A percentile compares a stretch with the other conserved stretches of the same genome.
Evolutionary conservation across 371 early-diverging fungal genomes (phyloP).

Genomic region (Mortierella sp.): DNA sequence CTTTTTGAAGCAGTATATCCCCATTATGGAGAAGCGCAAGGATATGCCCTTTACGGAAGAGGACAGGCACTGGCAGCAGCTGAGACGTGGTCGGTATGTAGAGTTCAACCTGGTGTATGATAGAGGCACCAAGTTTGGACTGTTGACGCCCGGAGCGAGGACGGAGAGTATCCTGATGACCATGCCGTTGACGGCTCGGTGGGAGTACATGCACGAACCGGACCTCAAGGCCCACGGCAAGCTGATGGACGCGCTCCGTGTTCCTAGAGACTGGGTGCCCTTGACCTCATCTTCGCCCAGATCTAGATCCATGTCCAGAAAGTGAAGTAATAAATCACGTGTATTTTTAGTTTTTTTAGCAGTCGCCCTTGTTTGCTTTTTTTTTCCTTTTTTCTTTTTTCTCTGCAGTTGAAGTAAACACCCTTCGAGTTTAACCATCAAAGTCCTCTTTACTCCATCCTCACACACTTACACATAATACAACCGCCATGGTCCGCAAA

Average conservation of each 20-base stretch:
- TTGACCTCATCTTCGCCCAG: conserved; percentile 9
- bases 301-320: conserved; percentile 4
- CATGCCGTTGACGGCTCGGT: conserved; percentile 85
- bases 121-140: conserved; percentile 92
- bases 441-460: neutral
- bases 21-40: conserved; percentile 79
- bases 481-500: conserved; percentile 33
- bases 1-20: conserved; percentile 83
- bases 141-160: conserved; percentile 88
- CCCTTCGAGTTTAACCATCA: neutral
- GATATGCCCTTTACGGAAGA: conserved; percentile 74
- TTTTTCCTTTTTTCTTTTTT: conserved; percentile 27
- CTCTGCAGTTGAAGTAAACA: neutral
- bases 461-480: conserved; percentile 10
- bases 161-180: conserved; percentile 91
- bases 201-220: conserved; percentile 91
- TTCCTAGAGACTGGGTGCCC: conserved; percentile 87
- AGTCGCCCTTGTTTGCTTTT: conserved; percentile 18
- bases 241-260: conserved; percentile 83
- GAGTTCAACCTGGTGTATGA: conserved; percentile 93
- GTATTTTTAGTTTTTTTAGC: neutral
- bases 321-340: conserved; percentile 5
- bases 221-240: conserved; percentile 70
- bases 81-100: conserved; percentile 90
- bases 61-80: conserved; percentile 86